A percentile compares a stretch with the other conserved stretches of the same genome.
Conservation (phyloP, 116 monocot genomes). For the Cymodocea nodosa region DNA sequence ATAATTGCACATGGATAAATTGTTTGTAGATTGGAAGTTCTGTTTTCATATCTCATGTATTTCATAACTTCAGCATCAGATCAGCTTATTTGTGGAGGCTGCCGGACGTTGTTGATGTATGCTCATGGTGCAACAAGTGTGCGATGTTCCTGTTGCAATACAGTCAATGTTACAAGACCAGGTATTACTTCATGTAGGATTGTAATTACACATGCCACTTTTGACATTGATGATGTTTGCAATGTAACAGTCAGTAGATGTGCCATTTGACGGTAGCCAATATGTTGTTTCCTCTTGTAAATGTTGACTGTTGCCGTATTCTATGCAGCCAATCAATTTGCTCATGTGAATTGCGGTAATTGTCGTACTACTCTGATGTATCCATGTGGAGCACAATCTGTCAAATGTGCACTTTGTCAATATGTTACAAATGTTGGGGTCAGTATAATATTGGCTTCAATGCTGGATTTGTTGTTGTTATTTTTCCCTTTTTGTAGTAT, state of each 20-base stretch:
- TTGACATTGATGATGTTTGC: background rate
- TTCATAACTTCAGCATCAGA: slow-evolving; percentile 26
- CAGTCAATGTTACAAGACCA: slow-evolving; percentile 47
- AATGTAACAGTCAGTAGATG: background rate
- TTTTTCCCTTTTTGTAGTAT: background rate
- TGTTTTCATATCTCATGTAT: background rate
- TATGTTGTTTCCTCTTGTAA: background rate
- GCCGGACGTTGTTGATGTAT: slow-evolving; percentile 74
- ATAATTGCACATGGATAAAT: background rate
- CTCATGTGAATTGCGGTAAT: slow-evolving; percentile 77
- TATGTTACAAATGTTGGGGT: slow-evolving; percentile 71
- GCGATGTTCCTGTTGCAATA: slow-evolving; percentile 72
- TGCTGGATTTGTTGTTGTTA: background rate
- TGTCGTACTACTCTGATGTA: slow-evolving; percentile 78
- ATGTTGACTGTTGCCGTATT: slow-evolving; percentile 4
- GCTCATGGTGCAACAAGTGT: slow-evolving; percentile 62
- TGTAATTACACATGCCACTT: background rate
- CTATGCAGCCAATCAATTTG: slow-evolving; percentile 46
- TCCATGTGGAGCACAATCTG: slow-evolving; percentile 81
- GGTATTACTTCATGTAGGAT: slow-evolving; percentile 16
- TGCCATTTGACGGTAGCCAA: background rate
- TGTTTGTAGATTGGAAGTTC: background rate
- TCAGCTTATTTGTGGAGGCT: slow-evolving; percentile 73
- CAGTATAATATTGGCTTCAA: background rate
- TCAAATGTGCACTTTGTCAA: slow-evolving; percentile 82